Percentiles rank a stretch among this genome's conserved stretches.
Evolutionary conservation across 1,284 basidiomycete species (phyloP).

Genomic region (Ustilago tritici): DNA sequence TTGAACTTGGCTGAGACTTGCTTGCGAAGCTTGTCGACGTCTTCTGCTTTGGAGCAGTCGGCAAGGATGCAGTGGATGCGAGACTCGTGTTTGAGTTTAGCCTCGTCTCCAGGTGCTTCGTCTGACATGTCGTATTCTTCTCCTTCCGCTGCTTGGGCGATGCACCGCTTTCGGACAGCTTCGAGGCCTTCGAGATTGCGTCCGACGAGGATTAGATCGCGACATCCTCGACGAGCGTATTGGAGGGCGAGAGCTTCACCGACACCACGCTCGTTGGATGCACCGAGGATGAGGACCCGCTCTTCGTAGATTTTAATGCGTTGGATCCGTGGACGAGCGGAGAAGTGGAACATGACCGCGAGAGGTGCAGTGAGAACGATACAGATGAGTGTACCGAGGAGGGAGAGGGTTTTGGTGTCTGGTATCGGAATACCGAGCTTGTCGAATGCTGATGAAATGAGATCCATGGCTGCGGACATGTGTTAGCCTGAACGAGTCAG

Average conservation of each 20-base stretch:
- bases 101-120: conserved; percentile 47
- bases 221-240: conserved; percentile 81
- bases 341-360: conserved; percentile 34
- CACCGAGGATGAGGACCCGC: conserved; percentile 83
- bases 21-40: conserved; percentile 78
- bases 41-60: conserved; percentile 78
- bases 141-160: conserved; percentile 28
- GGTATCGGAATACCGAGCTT: conserved; percentile 30
- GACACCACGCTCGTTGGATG: conserved; percentile 79
- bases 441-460: conserved; percentile 20
- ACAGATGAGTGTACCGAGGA: conserved; percentile 38
- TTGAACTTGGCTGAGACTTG: conserved; percentile 75
- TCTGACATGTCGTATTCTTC: conserved; percentile 61
- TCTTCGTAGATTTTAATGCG: conserved; percentile 72
- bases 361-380: conserved; percentile 27
- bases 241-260: conserved; percentile 79
- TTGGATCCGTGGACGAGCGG: conserved; percentile 32
- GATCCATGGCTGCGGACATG: conserved; percentile 31
- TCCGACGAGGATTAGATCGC: conserved; percentile 80
- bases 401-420: conserved; percentile 34
- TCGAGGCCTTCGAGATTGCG: conserved; percentile 76
- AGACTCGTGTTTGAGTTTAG: conserved; percentile 56
- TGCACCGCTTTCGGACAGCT: conserved; percentile 77
- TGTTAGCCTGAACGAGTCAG: neutral
- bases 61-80: conserved; percentile 71